phyloP scores from a whole-genome alignment of 371 early-diverging fungal genomes.

The Mortierella sp. region DNA sequence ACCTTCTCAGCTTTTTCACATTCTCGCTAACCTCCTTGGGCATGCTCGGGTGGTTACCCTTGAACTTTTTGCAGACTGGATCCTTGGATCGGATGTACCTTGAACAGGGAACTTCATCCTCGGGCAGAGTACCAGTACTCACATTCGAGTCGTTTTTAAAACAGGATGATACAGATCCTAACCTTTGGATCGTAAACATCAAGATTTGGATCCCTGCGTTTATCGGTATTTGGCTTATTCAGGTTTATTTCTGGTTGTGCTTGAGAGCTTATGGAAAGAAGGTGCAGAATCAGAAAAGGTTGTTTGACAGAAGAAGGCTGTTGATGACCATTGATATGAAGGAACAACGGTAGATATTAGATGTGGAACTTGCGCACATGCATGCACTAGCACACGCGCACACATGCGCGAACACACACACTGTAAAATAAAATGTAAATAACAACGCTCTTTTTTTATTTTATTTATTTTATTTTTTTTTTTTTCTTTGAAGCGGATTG shows the following conservation, averaged over 20 bases:
- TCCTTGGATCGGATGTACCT: constrained; percentile 25
- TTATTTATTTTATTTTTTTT: no score
- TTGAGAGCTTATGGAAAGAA: constrained; percentile 26
- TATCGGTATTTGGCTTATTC: neutral
- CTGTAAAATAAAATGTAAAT: no score
- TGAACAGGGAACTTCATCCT: neutral
- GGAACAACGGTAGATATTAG: neutral
- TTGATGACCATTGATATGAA: neutral
- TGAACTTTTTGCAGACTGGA: constrained; percentile 31
- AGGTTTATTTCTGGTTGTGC: constrained; percentile 32
- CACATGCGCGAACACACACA: no score
- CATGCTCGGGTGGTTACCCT: constrained; percentile 27
- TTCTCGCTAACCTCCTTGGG: constrained; percentile 15
- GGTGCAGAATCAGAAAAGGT: neutral
- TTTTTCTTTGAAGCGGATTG: no score
- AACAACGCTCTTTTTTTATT: no score
- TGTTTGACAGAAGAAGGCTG: neutral
- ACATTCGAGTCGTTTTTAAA: constrained; percentile 27
- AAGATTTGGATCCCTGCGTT: constrained; percentile 24
- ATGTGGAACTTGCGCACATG: no score
- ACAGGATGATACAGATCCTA: constrained; percentile 10
- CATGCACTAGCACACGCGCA: no score
- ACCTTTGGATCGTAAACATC: constrained; percentile 22
- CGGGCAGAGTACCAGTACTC: neutral
- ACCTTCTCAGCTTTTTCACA: constrained; percentile 11